Percentiles rank a stretch among this genome's conserved stretches.
Evolutionary conservation across 2,329 filamentous ascomycete species (phyloP).

Genomic region (Hymenoscyphus albidus): DNA sequence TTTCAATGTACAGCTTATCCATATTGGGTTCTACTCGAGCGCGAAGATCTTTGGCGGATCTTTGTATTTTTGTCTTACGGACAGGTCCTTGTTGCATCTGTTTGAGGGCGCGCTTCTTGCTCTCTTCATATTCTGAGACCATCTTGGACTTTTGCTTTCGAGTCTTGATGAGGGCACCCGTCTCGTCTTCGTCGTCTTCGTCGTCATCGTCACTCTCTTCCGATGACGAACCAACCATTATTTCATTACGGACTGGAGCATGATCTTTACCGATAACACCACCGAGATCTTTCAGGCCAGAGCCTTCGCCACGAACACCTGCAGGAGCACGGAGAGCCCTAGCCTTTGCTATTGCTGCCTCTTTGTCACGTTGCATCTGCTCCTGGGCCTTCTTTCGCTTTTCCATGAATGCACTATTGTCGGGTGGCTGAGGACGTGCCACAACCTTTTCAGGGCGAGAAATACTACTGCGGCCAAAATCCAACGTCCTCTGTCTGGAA

Average conservation of each 20-base stretch:
- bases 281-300: slow-evolving; percentile 68
- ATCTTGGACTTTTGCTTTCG: slow-evolving; percentile 37
- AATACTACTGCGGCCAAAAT: background rate
- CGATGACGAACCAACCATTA: slow-evolving; percentile 78
- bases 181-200: slow-evolving; percentile 57
- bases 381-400: slow-evolving; percentile 72
- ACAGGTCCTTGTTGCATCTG: slow-evolving; percentile 63
- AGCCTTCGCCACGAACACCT: slow-evolving; percentile 70
- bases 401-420: slow-evolving; percentile 59
- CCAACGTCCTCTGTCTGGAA: slow-evolving; percentile 8
- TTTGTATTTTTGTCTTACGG: slow-evolving; percentile 75
- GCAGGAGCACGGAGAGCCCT: slow-evolving; percentile 55
- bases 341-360: slow-evolving; percentile 66
- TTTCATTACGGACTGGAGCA: slow-evolving; percentile 68
- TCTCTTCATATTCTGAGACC: slow-evolving; percentile 43
- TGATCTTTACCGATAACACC: slow-evolving; percentile 76
- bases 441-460: slow-evolving; percentile 8
- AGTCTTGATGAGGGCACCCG: slow-evolving; percentile 42
- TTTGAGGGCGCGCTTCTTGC: slow-evolving; percentile 45
- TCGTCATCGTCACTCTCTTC: slow-evolving; percentile 74
- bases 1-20: slow-evolving; percentile 75
- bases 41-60: slow-evolving; percentile 89
- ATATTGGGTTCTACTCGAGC: slow-evolving; percentile 88
- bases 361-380: slow-evolving; percentile 68
- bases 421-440: slow-evolving; percentile 9